Evolutionary conservation across 2,329 filamentous ascomycete genomes (phyloP).

Genomic region (Microsporum ferrugineum): DNA sequence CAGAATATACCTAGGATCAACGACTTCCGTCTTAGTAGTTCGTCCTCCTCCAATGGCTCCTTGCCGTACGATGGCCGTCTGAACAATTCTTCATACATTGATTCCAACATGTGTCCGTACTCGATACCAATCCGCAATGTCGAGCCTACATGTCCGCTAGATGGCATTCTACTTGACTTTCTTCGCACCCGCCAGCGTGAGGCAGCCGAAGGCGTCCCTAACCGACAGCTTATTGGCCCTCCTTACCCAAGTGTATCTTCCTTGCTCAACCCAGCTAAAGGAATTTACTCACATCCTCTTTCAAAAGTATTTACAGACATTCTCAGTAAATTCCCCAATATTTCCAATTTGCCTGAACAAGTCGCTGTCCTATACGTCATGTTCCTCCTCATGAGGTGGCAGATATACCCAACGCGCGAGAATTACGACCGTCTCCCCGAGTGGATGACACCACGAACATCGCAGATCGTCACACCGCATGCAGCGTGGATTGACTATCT

Average conservation of each 20-base stretch:
- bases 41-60: slow-evolving; percentile 13
- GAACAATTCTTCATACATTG: slow-evolving; percentile 16
- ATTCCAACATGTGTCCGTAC: slow-evolving; percentile 24
- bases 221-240: slow-evolving; percentile 59
- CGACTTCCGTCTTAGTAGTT: slow-evolving; percentile 27
- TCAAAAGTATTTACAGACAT: slow-evolving; percentile 81
- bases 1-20: slow-evolving; percentile 45
- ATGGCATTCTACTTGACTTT: slow-evolving; percentile 70
- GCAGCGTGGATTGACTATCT: slow-evolving; percentile 74
- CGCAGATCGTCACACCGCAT: slow-evolving; percentile 57
- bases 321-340: slow-evolving; percentile 67
- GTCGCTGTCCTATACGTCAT: slow-evolving; percentile 73
- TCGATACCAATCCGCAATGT: slow-evolving; percentile 47
- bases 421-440: slow-evolving; percentile 68
- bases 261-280: slow-evolving; percentile 58
- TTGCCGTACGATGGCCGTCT: not conserved
- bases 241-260: slow-evolving; percentile 69
- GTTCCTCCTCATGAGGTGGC: slow-evolving; percentile 80
- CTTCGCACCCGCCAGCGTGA: slow-evolving; percentile 55
- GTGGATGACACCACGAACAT: slow-evolving; percentile 56
- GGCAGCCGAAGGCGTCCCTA: slow-evolving; percentile 53
- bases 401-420: slow-evolving; percentile 64
- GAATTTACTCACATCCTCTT: slow-evolving; percentile 57
- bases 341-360: slow-evolving; percentile 67
- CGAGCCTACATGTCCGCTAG: slow-evolving; percentile 61